phyloP scores from a whole-genome alignment of 179 eudicot species.

The Kewa caespitosa region DNA sequence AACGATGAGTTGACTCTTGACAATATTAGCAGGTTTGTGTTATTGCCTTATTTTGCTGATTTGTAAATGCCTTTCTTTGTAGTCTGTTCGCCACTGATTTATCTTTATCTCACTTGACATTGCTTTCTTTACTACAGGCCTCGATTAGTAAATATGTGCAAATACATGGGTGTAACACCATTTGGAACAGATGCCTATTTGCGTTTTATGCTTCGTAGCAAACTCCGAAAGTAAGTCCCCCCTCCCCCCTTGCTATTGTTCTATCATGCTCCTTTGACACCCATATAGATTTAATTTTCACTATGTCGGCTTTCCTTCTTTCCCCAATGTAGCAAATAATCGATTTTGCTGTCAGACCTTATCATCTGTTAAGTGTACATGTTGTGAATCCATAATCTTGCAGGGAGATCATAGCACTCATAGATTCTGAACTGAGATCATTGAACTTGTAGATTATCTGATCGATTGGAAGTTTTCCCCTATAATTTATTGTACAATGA shows the following conservation, averaged over 20 bases:
- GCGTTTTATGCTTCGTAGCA: slow-evolving; percentile 86
- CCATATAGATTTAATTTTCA: no score
- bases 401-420: background rate
- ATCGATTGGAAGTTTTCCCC: background rate
- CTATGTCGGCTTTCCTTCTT: background rate
- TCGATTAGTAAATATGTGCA: slow-evolving; percentile 92
- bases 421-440: background rate
- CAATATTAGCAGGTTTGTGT: slow-evolving; percentile 78
- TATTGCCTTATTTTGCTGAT: background rate
- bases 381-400: background rate
- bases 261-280: background rate
- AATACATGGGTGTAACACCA: slow-evolving; percentile 86
- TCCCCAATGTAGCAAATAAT: background rate
- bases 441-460: background rate
- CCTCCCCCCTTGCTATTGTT: background rate
- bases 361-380: background rate
- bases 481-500: background rate
- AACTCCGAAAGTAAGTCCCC: slow-evolving; percentile 59
- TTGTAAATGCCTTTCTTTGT: background rate
- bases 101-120: background rate
- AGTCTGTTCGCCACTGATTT: background rate
- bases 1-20: slow-evolving; percentile 91
- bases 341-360: no score
- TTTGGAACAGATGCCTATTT: slow-evolving; percentile 84
- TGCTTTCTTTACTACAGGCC: slow-evolving; percentile 48